Evolutionary conservation across 2,329 filamentous ascomycete genomes (phyloP).

Genomic region (Sporothrix luriei): DNA sequence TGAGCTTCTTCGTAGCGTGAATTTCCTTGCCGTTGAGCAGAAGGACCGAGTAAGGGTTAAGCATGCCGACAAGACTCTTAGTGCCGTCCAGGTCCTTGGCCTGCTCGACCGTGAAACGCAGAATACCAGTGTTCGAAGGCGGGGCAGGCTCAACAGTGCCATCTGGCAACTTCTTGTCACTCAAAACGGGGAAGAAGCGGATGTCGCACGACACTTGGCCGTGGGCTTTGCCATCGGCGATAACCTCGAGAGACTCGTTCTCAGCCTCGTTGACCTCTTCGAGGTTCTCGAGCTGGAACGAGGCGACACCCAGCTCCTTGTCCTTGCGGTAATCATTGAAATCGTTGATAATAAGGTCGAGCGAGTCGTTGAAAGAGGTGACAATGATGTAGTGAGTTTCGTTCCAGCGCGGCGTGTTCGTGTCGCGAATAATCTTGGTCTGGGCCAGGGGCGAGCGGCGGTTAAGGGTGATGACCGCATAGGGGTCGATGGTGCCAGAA

Average conservation of each 20-base stretch:
- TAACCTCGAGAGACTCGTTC: conserved; percentile 81
- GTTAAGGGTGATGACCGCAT: conserved; percentile 82
- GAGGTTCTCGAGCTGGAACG: conserved; percentile 80
- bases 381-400: conserved; percentile 96
- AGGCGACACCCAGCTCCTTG: conserved; percentile 87
- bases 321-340: conserved; percentile 97
- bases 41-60: conserved; percentile 88
- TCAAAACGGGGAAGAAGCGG: conserved; percentile 92
- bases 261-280: conserved; percentile 77
- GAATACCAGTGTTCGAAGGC: conserved; percentile 90
- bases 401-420: conserved; percentile 87
- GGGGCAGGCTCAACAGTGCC: conserved; percentile 79
- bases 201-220: conserved; percentile 80
- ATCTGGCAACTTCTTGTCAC: conserved; percentile 69
- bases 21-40: conserved; percentile 91
- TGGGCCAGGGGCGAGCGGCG: conserved; percentile 77
- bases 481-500: conserved; percentile 87
- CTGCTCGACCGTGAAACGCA: conserved; percentile 90
- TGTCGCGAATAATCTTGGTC: conserved; percentile 86
- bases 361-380: conserved; percentile 82
- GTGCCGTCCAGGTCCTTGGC: conserved; percentile 92
- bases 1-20: conserved; percentile 86
- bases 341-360: conserved; percentile 85
- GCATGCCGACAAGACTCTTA: conserved; percentile 86
- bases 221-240: conserved; percentile 79